A percentile compares a stretch with the other conserved stretches of the same genome.
These are phyloP conservation scores for Chaetomiaceae sp. DNA, from an alignment of 2,329 filamentous ascomycete species.

Conservation along the genomic window DNA sequence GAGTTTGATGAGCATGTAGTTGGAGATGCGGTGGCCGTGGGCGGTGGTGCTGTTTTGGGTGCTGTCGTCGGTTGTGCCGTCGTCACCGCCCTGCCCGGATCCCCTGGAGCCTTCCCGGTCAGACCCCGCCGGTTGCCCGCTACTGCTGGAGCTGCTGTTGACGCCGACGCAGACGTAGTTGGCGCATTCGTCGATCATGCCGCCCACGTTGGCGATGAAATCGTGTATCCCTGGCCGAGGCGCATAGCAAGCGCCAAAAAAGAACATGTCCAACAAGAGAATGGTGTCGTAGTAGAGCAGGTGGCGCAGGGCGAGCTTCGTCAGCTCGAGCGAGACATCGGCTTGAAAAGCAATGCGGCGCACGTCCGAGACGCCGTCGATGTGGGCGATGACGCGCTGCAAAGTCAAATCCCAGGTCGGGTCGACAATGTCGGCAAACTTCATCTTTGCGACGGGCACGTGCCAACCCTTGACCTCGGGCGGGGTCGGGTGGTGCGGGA, in stretches of 20 bases:
- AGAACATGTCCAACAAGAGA: constrained; percentile 88
- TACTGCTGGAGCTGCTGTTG: neutral
- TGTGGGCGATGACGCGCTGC: constrained; percentile 73
- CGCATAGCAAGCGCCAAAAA: constrained; percentile 88
- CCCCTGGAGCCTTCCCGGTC: neutral
- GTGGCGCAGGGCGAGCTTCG: constrained; percentile 81
- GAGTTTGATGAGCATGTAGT: constrained; percentile 70
- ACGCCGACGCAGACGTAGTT: constrained; percentile 65
- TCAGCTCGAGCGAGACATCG: constrained; percentile 80
- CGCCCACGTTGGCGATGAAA: constrained; percentile 70
- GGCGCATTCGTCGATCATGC: constrained; percentile 80
- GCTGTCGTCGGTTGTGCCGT: neutral
- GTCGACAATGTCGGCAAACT: constrained; percentile 59
- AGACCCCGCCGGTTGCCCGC: neutral
- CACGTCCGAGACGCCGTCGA: constrained; percentile 88
- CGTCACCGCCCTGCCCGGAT: neutral
- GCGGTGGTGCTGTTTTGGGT: neutral
- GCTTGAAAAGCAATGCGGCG: constrained; percentile 80
- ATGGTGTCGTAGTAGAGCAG: constrained; percentile 91
- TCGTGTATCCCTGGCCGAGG: constrained; percentile 71
- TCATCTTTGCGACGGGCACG: constrained; percentile 74
- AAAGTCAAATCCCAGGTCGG: constrained; percentile 73
- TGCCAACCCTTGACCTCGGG: constrained; percentile 81
- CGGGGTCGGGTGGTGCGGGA: constrained; percentile 74
- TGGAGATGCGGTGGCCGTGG: constrained; percentile 36